Percentiles rank a stretch among this genome's conserved stretches.
Conservation (phyloP, 768 basidiomycete genomes). For the Leccinum truebloodii region DNA sequence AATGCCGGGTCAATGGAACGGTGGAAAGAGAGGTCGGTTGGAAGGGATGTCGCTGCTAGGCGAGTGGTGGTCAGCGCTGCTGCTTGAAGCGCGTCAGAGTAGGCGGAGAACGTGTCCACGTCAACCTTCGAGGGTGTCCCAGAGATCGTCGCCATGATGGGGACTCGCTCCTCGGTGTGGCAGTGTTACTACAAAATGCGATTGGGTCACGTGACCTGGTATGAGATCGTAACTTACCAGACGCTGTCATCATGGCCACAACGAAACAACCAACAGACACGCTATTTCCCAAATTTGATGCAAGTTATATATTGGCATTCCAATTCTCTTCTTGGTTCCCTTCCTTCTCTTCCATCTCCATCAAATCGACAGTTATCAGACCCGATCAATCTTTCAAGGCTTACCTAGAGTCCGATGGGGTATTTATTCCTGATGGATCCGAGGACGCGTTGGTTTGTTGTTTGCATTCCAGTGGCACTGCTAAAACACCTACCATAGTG, state of each 20-base stretch:
- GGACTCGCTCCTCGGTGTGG: neutral
- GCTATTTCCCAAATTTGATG: constrained; percentile 54
- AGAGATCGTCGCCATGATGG: constrained; percentile 17
- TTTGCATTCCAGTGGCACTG: neutral
- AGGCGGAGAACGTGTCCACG: constrained; percentile 46
- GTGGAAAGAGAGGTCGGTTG: constrained; percentile 84
- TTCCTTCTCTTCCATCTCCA: constrained; percentile 56
- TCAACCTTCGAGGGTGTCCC: constrained; percentile 15
- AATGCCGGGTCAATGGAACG: constrained; percentile 78
- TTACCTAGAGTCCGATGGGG: constrained; percentile 83
- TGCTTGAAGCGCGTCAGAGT: constrained; percentile 58
- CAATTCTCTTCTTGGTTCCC: constrained; percentile 90
- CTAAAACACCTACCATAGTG: constrained; percentile 37
- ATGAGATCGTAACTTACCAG: neutral
- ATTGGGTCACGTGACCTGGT: constrained; percentile 14
- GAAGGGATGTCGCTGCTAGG: constrained; percentile 55
- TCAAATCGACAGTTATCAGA: constrained; percentile 73
- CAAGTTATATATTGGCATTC: constrained; percentile 62
- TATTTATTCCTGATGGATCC: constrained; percentile 80
- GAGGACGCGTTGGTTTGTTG: constrained; percentile 63
- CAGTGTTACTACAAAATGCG: constrained; percentile 1
- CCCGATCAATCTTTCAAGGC: constrained; percentile 62
- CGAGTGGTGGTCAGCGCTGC: constrained; percentile 65
- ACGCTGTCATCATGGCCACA: neutral
- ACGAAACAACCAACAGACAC: neutral